Conservation (phyloP, 2,329 filamentous ascomycete species). For the Remersonia thermophila region DNA sequence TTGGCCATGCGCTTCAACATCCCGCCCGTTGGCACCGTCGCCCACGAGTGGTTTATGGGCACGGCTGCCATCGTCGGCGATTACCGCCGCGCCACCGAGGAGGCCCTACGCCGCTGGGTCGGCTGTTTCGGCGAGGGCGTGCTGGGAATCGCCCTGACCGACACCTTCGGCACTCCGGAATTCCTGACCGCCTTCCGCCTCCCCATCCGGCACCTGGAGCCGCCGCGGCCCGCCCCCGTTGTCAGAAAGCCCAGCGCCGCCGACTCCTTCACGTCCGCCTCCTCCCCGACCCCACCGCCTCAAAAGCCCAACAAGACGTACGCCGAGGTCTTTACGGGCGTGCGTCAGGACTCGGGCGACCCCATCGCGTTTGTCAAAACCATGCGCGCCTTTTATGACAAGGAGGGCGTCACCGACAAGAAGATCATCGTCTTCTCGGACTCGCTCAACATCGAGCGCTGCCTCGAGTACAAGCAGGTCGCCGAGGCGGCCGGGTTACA, state of each 20-base stretch:
- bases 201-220: conserved; percentile 37
- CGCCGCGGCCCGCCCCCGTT: conserved; percentile 22
- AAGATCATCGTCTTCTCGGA: conserved; percentile 95
- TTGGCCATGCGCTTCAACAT: conserved; percentile 88
- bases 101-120: conserved; percentile 78
- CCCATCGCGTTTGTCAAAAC: conserved; percentile 65
- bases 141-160: conserved; percentile 79
- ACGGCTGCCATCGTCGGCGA: conserved; percentile 82
- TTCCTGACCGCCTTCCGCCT: conserved; percentile 78
- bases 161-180: conserved; percentile 86
- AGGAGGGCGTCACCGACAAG: conserved; percentile 59
- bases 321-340: conserved; percentile 69
- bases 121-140: conserved; percentile 78
- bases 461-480: conserved; percentile 76
- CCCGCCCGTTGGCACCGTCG: conserved; percentile 72
- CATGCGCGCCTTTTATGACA: conserved; percentile 72
- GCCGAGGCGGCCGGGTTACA: conserved; percentile 71
- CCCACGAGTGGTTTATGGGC: conserved; percentile 99
- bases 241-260: conserved; percentile 18
- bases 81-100: conserved; percentile 74
- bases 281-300: conserved; percentile 23
- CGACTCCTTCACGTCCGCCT: conserved; percentile 22
- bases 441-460: conserved; percentile 81
- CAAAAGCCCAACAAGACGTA: conserved; percentile 48
- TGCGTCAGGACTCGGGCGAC: conserved; percentile 84